Percentiles rank a stretch among this genome's conserved stretches.
phyloP scores from a whole-genome alignment of 2,329 filamentous ascomycete species.

The Ilyonectria mors-panacis region DNA sequence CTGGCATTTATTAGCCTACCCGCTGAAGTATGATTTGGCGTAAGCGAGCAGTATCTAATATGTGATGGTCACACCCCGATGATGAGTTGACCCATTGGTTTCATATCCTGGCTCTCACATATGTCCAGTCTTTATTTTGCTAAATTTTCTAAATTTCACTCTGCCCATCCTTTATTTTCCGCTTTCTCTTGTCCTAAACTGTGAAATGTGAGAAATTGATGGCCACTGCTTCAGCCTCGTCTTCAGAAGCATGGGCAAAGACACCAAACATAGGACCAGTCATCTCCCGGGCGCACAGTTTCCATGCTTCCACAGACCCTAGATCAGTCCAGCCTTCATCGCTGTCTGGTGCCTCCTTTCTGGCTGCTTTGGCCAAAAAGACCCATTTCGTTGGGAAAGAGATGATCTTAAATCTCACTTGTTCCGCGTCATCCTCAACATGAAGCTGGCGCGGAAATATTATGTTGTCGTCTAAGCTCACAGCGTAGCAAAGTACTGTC shows the following conservation, averaged over 20 bases:
- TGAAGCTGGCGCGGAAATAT: background rate
- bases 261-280: constrained; percentile 31
- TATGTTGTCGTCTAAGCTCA: constrained; percentile 15
- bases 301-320: constrained; percentile 15
- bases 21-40: too few species aligned
- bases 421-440: background rate
- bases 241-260: constrained; percentile 9
- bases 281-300: constrained; percentile 25
- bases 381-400: constrained; percentile 20
- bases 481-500: background rate
- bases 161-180: background rate
- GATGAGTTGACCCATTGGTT: too few species aligned
- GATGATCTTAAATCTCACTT: constrained; percentile 19
- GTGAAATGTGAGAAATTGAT: background rate
- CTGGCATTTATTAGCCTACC: too few species aligned
- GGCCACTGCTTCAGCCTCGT: background rate
- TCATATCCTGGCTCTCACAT: too few species aligned
- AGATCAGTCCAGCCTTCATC: constrained; percentile 23
- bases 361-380: constrained; percentile 2
- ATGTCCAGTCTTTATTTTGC: too few species aligned
- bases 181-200: background rate
- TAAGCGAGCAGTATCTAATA: too few species aligned
- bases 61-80: too few species aligned
- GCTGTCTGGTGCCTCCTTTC: background rate
- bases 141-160: too few species aligned